phyloP scores from a whole-genome alignment of 148 eudicot species.

The Rhododendron williamsianum region DNA sequence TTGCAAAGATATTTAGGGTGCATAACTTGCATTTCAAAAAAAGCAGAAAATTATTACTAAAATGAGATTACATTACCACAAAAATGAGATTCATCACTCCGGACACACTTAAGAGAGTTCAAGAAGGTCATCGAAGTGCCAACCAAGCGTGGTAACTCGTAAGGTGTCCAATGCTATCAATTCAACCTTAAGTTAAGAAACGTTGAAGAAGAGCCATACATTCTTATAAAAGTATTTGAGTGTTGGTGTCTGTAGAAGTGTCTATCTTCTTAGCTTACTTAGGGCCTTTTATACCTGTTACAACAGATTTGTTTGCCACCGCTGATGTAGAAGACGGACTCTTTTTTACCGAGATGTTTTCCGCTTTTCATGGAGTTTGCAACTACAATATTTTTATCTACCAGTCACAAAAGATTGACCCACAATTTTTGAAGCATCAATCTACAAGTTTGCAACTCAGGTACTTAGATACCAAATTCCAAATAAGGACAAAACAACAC shows the following conservation, averaged over 20 bases:
- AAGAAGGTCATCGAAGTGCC: neutral
- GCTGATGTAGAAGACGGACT: neutral
- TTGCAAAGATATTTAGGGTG: neutral
- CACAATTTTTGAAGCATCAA: neutral
- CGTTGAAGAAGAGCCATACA: neutral
- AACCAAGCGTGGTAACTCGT: neutral
- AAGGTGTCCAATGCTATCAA: neutral
- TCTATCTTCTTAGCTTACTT: neutral
- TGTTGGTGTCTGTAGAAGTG: neutral
- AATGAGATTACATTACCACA: neutral
- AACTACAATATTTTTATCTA: neutral
- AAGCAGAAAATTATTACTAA: neutral
- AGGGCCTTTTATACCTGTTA: neutral
- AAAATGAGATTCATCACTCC: neutral
- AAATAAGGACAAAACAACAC: neutral
- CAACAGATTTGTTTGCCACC: neutral
- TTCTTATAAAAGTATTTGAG: neutral
- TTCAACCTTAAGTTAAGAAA: neutral
- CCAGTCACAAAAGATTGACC: neutral
- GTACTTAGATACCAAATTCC: neutral
- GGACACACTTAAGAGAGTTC: neutral
- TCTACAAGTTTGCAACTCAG: neutral
- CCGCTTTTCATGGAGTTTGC: neutral
- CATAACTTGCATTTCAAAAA: neutral
- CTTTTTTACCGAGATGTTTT: neutral